Evolutionary conservation across 331 rosid species (phyloP).

Genomic region (Dryas integrifolia): DNA sequence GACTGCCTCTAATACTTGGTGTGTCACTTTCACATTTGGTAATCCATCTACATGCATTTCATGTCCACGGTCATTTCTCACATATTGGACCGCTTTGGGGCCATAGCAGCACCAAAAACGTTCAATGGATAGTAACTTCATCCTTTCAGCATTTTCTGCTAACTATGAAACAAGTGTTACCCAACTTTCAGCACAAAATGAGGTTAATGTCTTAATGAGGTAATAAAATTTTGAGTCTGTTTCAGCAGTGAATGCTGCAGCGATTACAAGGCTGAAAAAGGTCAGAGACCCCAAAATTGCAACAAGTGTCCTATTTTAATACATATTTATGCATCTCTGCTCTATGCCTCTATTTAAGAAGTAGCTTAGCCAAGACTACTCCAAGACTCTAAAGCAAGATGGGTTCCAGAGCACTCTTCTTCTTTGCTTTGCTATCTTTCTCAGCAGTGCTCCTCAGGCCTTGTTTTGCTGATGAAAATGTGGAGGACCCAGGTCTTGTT

Average conservation of each 20-base stretch:
- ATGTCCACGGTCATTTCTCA: slow-evolving; percentile 69
- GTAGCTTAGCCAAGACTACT: neutral
- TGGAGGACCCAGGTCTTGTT: slow-evolving; percentile 53
- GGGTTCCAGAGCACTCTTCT: slow-evolving; percentile 46
- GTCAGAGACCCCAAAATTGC: neutral
- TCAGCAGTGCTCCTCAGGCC: slow-evolving; percentile 35
- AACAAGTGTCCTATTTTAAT: slow-evolving; percentile 15
- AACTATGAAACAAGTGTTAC: neutral
- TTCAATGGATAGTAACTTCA: neutral
- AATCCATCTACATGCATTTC: neutral
- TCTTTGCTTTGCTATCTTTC: slow-evolving; percentile 49
- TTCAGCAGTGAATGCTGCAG: slow-evolving; percentile 13
- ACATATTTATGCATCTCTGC: slow-evolving; percentile 4
- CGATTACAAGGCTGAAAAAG: neutral
- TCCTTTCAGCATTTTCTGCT: neutral
- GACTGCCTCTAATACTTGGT: no score
- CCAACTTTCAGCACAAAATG: neutral
- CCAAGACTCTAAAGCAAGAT: slow-evolving; percentile 20
- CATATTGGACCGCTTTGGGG: slow-evolving; percentile 94
- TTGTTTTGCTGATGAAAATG: slow-evolving; percentile 42
- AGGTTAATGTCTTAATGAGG: no score
- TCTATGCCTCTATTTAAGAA: slow-evolving; percentile 65
- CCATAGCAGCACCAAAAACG: slow-evolving; percentile 15
- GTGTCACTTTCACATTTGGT: no score
- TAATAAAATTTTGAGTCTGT: neutral